Evolutionary conservation across 106 monocot species (phyloP).

Genomic region (Triglochin maritima): DNA sequence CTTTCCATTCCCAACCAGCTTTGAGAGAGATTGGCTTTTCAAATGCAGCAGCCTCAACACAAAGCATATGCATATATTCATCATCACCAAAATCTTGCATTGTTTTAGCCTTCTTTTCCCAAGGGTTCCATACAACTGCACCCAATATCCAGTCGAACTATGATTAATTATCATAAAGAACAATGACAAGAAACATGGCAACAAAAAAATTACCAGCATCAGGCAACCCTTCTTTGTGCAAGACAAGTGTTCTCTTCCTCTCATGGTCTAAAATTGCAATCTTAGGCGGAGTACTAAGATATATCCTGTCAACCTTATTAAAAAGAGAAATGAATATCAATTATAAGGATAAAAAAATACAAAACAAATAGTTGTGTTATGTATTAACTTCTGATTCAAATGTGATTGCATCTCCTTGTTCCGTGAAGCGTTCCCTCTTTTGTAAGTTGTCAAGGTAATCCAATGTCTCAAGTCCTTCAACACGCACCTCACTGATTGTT

Average conservation of each 20-base stretch:
- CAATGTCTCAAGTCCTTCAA: conserved; percentile 79
- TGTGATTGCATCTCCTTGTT: conserved; percentile 74
- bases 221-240: conserved; percentile 72
- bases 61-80: conserved; percentile 73
- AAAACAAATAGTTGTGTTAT: not conserved
- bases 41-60: conserved; percentile 49
- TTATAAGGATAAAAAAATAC: not conserved
- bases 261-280: conserved; percentile 79
- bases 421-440: conserved; percentile 49
- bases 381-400: conserved; percentile 72
- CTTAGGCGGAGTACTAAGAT: conserved; percentile 55
- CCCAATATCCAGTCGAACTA: not conserved
- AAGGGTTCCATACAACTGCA: conserved; percentile 71
- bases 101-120: conserved; percentile 71
- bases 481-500: conserved; percentile 52
- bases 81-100: conserved; percentile 69
- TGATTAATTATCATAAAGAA: not conserved
- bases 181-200: not conserved
- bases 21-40: conserved; percentile 48
- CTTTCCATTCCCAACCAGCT: conserved; percentile 75
- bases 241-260: conserved; percentile 69
- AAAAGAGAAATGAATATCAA: not conserved
- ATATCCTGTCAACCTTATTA: conserved; percentile 36
- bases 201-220: conserved; percentile 47
- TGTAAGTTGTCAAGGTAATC: conserved; percentile 67